Evolutionary conservation across 805 yeast species (phyloP), one percentile per base, ranked within the genome.

Genomic region (Metschnikowia dekortorum): DNA sequence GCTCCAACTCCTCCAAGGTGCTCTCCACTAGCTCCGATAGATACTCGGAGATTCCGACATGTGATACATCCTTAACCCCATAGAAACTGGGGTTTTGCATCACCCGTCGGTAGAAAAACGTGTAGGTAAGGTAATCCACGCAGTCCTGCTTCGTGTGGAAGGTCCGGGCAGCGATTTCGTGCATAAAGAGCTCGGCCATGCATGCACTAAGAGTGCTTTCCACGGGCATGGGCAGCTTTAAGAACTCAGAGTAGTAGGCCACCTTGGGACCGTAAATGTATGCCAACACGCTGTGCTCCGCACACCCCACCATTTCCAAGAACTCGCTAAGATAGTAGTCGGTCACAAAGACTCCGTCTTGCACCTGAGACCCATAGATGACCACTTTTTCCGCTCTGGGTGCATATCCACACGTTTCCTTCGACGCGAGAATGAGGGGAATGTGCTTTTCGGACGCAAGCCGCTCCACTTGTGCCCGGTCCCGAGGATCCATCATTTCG

Each of bases 1-100:
- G 80, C 3, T 62, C 65, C 40, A 94, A 71, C 18, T 88, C 95
- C 32, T 74, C 75, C 54, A 92, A 61, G 0, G 88, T 74, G 6
- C 68, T 70, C 61, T 94, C 98, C 10, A 92, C 85, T 10, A 89
- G 62, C 43, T 90, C 97, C 0, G 97, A 90, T 39, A 94, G 68
- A 64, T 76, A 89, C 48, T 86, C 91, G 1, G 96, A 89, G 6
- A 92, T 65, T 0, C 95, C 96, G 31, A 77, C 66, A 40, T 81
- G 81, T 1, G 87, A 70, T 2, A 76, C 72, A 53, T 84, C 87
- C 38, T 72, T 73, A 7, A 89, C 78, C n/a, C 90, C 96, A 62
- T 94, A 94, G 63, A 79, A 94, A 51, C 94, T 82, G 3, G 99
- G 97, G 64, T 94, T 94, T 34, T 80, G 75, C 49, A 82, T 85